Evolutionary conservation across 768 basidiomycete genomes (phyloP).

Genomic region (Leucosporidium yakuticum): DNA sequence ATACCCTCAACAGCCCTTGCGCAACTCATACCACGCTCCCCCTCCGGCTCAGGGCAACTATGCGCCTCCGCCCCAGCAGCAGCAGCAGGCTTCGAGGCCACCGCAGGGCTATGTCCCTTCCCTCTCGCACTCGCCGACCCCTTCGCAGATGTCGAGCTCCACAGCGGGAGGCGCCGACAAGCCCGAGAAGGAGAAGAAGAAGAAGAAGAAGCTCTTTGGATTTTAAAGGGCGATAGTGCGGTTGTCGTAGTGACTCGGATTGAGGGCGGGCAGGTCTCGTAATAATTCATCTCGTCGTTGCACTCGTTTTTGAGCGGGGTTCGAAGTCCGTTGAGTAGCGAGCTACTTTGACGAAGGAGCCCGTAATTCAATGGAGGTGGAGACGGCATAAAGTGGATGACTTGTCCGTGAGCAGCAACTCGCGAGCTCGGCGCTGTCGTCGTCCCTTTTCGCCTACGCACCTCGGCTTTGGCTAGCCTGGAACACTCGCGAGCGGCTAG

Average conservation of each 20-base stretch:
- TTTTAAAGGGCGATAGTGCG: conserved; percentile 1
- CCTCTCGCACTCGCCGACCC: background rate
- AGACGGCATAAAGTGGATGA: too few species aligned
- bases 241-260: background rate
- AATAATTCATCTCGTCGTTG: too few species aligned
- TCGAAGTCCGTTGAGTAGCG: too few species aligned
- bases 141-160: background rate
- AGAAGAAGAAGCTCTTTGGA: conserved; percentile 23
- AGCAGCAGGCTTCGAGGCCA: background rate
- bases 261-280: too few species aligned
- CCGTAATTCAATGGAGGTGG: too few species aligned
- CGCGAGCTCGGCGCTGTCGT: too few species aligned
- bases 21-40: background rate
- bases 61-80: background rate
- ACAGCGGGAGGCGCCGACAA: background rate
- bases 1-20: background rate
- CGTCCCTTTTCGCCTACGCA: too few species aligned
- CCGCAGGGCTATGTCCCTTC: background rate
- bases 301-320: too few species aligned
- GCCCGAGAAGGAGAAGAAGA: conserved; percentile 8
- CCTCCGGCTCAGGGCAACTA: background rate
- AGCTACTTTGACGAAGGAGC: too few species aligned
- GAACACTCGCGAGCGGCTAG: too few species aligned
- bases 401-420: too few species aligned
- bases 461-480: too few species aligned